Base-by-base conservation (phyloP, 192 early-diverging fungal genomes). In the Coemansia sp. region DNA sequence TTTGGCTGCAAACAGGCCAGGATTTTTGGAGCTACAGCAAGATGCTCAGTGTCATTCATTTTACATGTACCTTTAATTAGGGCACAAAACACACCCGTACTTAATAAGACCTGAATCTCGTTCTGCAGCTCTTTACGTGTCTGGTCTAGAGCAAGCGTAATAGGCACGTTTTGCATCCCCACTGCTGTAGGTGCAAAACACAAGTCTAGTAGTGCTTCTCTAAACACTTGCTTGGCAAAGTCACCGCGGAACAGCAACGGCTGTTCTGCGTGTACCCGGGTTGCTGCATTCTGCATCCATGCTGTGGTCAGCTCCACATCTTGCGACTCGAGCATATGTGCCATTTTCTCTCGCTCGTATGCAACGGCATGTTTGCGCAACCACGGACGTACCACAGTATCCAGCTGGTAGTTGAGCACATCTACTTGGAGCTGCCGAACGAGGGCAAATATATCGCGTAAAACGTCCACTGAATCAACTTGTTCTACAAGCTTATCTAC, bases 381-480 rank as follows among this genome's bases (percentile, higher is more conserved):
- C 70, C 71, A 79, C 12, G 76, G 76, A 9, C 76, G 70, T 14
- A 79, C 71, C 4, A 68, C 53, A 1, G 66, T 66, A 9, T 72
- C 61, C 17, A 79, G 56, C 42, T 72, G 70, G 42, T 73, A 61
- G 58, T 79, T 79, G 24, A 79, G 71, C 37, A 63, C 66, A 31
- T 79, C 76, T 15, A 66, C 25, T 1, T 64, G 66, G 7, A 73
- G 47, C 21, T 60, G 58, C 56, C 60, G 76, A 23, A 79, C 63
- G 11, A 79, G 61, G 14, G 18, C 49, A 59, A 79, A 49, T 4
- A 64, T 57, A 18, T 38, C 42, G n/a, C 47, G 60, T 1, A 66
- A 46, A 34, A 61, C 55, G 6, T 58, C 58, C 10, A 42, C 12
- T 20, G 40, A 20, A 6, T 46, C 57, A 18, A 58, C 21, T 38